Evolutionary conservation across 1,284 basidiomycete genomes (phyloP).

Genomic region (Tylopilus sp.): DNA sequence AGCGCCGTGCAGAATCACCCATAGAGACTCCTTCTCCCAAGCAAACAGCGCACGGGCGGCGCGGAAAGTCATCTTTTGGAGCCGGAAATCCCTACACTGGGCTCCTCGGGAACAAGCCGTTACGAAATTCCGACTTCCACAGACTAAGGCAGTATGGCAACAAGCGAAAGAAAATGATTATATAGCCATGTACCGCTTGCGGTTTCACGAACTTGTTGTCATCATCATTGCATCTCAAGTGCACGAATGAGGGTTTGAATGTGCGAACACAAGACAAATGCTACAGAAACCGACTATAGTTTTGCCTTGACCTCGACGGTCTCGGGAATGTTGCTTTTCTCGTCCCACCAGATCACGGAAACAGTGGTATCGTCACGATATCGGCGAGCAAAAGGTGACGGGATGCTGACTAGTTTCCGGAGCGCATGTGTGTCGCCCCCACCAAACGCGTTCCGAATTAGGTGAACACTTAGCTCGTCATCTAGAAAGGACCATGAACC

Average conservation of each 20-base stretch:
- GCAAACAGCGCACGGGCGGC: conserved; percentile 22
- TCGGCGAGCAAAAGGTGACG: conserved; percentile 72
- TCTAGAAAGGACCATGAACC: conserved; percentile 82
- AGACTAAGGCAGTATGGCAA: conserved; percentile 29
- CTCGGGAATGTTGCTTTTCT: conserved; percentile 39
- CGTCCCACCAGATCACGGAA: conserved; percentile 83
- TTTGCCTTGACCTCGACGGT: conserved; percentile 37
- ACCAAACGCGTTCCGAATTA: conserved; percentile 92
- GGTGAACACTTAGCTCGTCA: conserved; percentile 82
- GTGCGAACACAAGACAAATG: background rate
- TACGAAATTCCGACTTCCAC: conserved; percentile 28
- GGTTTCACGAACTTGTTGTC: conserved; percentile 12
- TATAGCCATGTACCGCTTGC: conserved; percentile 21
- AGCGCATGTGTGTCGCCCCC: conserved; percentile 72
- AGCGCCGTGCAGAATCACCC: conserved; percentile 29
- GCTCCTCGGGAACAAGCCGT: conserved; percentile 34
- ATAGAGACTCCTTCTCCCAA: conserved; percentile 25
- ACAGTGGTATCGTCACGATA: conserved; percentile 88
- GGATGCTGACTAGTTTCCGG: conserved; percentile 77
- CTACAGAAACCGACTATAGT: conserved; percentile 25
- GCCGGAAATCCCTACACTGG: conserved; percentile 36
- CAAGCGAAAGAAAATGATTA: conserved; percentile 30
- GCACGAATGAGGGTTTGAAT: background rate
- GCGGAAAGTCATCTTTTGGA: conserved; percentile 32
- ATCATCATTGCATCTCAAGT: conserved; percentile 1